A percentile compares a stretch with the other conserved stretches of the same genome.
phyloP scores from a whole-genome alignment of 2,329 filamentous ascomycete species.

The Botrytis galanthina region DNA sequence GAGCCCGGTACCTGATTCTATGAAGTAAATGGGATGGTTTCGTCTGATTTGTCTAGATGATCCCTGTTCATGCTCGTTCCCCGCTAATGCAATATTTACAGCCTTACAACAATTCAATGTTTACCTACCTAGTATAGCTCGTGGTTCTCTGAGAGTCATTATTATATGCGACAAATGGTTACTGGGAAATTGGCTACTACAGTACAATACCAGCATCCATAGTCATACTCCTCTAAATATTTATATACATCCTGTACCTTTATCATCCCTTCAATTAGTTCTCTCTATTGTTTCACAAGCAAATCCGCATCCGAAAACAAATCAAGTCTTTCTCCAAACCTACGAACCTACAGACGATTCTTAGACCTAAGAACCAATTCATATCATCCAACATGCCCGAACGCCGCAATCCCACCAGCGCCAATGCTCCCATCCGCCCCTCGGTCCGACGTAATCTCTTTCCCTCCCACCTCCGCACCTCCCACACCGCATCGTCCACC shows the following conservation, averaged over 20 bases:
- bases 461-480: constrained; percentile 17
- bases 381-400: constrained; percentile 31
- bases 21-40: neutral
- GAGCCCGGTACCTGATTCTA: too few species aligned
- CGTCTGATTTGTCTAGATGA: neutral
- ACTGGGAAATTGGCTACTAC: neutral
- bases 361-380: neutral
- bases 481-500: constrained; percentile 8
- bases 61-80: neutral
- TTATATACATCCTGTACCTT: neutral
- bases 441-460: constrained; percentile 20
- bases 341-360: neutral
- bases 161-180: neutral
- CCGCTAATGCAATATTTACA: constrained; percentile 15
- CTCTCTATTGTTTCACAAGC: neutral
- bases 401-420: constrained; percentile 20
- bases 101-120: constrained; percentile 8
- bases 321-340: neutral
- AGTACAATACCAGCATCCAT: neutral
- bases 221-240: neutral
- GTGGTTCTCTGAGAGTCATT: neutral
- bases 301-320: neutral
- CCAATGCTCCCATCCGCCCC: neutral
- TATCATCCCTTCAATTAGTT: neutral
- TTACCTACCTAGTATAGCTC: neutral